A percentile compares a stretch with the other conserved stretches of the same genome.
These are phyloP conservation scores for Tripterygium wilfordii DNA, from an alignment of 177 flowering plant genomes.

Conservation along the genomic window DNA sequence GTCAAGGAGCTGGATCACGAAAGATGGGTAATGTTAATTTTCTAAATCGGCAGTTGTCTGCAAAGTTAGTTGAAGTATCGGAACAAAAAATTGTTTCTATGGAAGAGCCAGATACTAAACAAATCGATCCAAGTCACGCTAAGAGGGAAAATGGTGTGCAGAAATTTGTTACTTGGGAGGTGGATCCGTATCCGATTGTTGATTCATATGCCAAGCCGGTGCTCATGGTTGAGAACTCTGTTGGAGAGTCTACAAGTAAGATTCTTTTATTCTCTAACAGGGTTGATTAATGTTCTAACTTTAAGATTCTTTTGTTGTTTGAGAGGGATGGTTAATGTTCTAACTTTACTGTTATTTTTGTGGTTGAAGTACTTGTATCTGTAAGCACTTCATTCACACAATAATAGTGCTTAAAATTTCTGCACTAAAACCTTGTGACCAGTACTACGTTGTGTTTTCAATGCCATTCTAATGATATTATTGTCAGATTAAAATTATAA, in stretches of 20 bases:
- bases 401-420: too few species aligned
- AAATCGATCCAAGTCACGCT: slow-evolving; percentile 48
- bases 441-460: too few species aligned
- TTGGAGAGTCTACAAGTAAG: slow-evolving; percentile 61
- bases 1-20: slow-evolving; percentile 26
- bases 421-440: too few species aligned
- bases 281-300: too few species aligned
- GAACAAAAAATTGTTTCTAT: slow-evolving; percentile 38
- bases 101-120: slow-evolving; percentile 74
- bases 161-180: slow-evolving; percentile 48
- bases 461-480: too few species aligned
- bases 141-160: slow-evolving; percentile 39
- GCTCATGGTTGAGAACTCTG: slow-evolving; percentile 36
- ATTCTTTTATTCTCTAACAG: not conserved
- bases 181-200: slow-evolving; percentile 29
- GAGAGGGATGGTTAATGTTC: too few species aligned
- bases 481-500: too few species aligned
- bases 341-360: too few species aligned
- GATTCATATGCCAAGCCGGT: slow-evolving; percentile 50
- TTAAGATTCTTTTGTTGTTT: too few species aligned
- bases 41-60: slow-evolving; percentile 45
- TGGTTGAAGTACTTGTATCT: too few species aligned
- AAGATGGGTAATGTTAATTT: slow-evolving; percentile 32
- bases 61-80: slow-evolving; percentile 65
- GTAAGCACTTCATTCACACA: too few species aligned